Conservation (phyloP, 2,329 filamentous ascomycete species). For the Monosporascus sp. region DNA sequence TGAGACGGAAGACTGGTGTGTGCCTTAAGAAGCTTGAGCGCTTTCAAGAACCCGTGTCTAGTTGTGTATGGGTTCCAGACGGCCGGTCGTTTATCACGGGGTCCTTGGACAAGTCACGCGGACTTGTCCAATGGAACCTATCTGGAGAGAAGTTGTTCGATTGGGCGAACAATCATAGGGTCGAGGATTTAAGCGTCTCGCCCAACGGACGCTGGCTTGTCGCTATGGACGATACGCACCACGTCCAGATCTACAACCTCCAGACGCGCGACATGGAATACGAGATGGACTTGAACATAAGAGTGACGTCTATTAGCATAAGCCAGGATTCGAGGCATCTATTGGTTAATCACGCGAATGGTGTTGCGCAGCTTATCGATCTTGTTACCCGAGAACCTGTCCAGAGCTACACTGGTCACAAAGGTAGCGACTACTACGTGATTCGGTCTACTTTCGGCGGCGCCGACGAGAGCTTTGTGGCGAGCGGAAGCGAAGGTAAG, state of each 20-base stretch:
- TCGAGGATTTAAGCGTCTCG: slow-evolving; percentile 81
- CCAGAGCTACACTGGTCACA: slow-evolving; percentile 69
- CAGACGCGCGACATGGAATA: slow-evolving; percentile 68
- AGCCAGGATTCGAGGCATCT: slow-evolving; percentile 76
- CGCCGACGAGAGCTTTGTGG: slow-evolving; percentile 83
- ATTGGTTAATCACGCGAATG: slow-evolving; percentile 75
- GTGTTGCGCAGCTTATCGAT: slow-evolving; percentile 73
- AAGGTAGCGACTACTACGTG: slow-evolving; percentile 63
- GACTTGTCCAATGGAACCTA: slow-evolving; percentile 67
- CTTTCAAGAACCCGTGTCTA: slow-evolving; percentile 80
- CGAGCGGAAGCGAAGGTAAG: slow-evolving; percentile 85
- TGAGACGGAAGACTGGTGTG: slow-evolving; percentile 48
- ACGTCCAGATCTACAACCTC: slow-evolving; percentile 79
- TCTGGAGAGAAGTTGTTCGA: slow-evolving; percentile 56
- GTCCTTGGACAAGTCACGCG: slow-evolving; percentile 61
- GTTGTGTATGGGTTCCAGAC: slow-evolving; percentile 83
- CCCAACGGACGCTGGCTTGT: slow-evolving; percentile 74
- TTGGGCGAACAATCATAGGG: slow-evolving; percentile 66
- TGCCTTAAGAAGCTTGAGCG: slow-evolving; percentile 59
- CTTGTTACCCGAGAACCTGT: slow-evolving; percentile 66
- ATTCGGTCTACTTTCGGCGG: slow-evolving; percentile 84
- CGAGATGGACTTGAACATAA: slow-evolving; percentile 62
- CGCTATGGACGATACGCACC: slow-evolving; percentile 64
- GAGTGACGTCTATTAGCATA: slow-evolving; percentile 74
- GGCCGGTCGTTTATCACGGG: slow-evolving; percentile 74